Conservation (phyloP, 768 basidiomycete species). For the Lactifluus piperatus region DNA sequence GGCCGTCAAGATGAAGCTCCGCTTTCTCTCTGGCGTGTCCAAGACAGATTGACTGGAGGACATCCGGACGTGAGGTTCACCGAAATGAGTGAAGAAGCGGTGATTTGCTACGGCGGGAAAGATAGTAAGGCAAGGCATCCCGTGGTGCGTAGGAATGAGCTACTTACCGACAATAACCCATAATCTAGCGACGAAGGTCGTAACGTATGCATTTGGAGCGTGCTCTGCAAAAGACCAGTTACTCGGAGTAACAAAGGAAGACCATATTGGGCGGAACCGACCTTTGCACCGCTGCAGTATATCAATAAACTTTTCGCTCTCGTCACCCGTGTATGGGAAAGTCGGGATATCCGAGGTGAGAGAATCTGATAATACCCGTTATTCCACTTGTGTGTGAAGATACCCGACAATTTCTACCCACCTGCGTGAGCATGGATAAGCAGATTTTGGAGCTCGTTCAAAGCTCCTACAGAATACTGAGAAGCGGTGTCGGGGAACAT, state of each 20-base stretch:
- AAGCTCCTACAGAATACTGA: background rate
- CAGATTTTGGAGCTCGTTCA: background rate
- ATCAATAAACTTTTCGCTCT: background rate
- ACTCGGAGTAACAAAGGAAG: background rate
- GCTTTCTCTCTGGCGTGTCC: background rate
- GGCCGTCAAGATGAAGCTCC: background rate
- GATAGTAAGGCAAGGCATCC: background rate
- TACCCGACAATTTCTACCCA: background rate
- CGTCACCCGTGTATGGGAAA: constrained; percentile 8
- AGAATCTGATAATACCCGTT: background rate
- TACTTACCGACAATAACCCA: constrained; percentile 7
- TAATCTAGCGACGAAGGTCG: background rate
- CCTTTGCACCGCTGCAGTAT: background rate
- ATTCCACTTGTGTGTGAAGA: background rate
- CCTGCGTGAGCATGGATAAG: constrained; percentile 2
- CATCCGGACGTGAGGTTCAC: constrained; percentile 2
- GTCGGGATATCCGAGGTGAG: constrained; percentile 1
- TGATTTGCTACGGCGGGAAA: background rate
- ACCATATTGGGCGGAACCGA: background rate
- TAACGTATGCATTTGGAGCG: background rate
- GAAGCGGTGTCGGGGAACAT: constrained; percentile 3
- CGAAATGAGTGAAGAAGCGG: constrained; percentile 1
- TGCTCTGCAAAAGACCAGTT: background rate
- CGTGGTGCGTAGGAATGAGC: background rate
- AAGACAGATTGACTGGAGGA: background rate